Conservation (phyloP, 108 stramenopile species). For the Skeletonema tropicum region DNA sequence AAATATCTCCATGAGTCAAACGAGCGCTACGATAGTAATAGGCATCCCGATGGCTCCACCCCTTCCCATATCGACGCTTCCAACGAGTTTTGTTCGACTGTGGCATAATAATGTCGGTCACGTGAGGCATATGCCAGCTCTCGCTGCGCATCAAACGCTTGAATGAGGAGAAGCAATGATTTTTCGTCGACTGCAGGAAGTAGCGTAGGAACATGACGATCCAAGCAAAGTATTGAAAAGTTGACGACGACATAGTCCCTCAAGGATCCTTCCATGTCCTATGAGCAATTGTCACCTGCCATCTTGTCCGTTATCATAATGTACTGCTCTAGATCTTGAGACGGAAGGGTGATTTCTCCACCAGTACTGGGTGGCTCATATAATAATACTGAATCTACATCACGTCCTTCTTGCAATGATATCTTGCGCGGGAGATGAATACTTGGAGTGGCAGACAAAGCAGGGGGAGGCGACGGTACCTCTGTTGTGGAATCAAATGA, state of each 20-base stretch:
- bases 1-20: constrained; percentile 4
- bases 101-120: constrained; percentile 75
- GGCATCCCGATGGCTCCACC: constrained; percentile 28
- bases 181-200: not conserved
- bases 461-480: not conserved
- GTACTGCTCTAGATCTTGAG: constrained; percentile 42
- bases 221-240: not conserved
- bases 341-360: constrained; percentile 47
- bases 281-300: constrained; percentile 50
- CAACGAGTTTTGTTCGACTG: constrained; percentile 45
- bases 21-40: constrained; percentile 25
- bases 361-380: constrained; percentile 31
- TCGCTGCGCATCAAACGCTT: constrained; percentile 61
- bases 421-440: not conserved
- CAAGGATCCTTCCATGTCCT: constrained; percentile 38
- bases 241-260: constrained; percentile 9
- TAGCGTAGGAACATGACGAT: not conserved
- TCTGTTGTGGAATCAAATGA: not conserved
- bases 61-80: constrained; percentile 45
- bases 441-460: not conserved
- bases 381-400: not conserved
- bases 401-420: not conserved
- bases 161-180: not conserved
- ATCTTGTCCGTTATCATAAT: constrained; percentile 74
- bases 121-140: constrained; percentile 56